Base-by-base conservation (phyloP, 106 monocot genomes). In the Apostasia ramifera region DNA sequence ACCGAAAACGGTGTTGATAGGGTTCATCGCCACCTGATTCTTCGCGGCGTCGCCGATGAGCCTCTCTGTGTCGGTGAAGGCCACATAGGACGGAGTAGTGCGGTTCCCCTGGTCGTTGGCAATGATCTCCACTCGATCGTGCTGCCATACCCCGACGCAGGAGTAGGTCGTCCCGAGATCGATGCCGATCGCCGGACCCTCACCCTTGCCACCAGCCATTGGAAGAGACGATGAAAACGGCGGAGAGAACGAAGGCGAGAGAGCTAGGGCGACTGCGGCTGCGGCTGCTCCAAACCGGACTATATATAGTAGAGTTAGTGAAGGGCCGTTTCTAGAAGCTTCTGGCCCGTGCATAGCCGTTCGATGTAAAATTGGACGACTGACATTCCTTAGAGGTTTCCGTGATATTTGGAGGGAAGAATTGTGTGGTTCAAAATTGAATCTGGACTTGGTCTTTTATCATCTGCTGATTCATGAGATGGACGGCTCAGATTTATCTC, bases 1-100 rank as follows among this genome's bases (percentile, higher is more conserved):
- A 81, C 81, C 81, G 51, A 81, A 82, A 26, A 78, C 74, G 40
- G 78, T 78, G 82, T 82, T 82, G 63, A 70, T 70, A 1, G 79
- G 83, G 79, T 83, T 83, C 83, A 83, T 83, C 40, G 83, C 83
- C 41, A 83, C 83, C 72, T 83, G 83, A 42, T 83, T 83, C 83
- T 83, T 83, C 38, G 83, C 83, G 44, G 83, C 83, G 13, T 83
- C 83, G 5, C 78, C 82, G 66, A 82, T 74, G 61, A 82, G 74
- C 5, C 83, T 59, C 72, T 83, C 83, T 1, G 79, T 63, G 63
- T 83, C 83, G 47, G 83, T 83, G 76, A 83, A 83, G 63, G 79
- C 83, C 12, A 83, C 83, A 53, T 83, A 83, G 57, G 83, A 83
- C 2, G 83, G 83, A 2, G 83, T 83, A 10, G 83, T 83, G 38